A percentile compares a stretch with the other conserved stretches of the same genome.
phyloP scores from a whole-genome alignment of 225 moss, liverwort and hornwort genomes.

The Ulota crispa region DNA sequence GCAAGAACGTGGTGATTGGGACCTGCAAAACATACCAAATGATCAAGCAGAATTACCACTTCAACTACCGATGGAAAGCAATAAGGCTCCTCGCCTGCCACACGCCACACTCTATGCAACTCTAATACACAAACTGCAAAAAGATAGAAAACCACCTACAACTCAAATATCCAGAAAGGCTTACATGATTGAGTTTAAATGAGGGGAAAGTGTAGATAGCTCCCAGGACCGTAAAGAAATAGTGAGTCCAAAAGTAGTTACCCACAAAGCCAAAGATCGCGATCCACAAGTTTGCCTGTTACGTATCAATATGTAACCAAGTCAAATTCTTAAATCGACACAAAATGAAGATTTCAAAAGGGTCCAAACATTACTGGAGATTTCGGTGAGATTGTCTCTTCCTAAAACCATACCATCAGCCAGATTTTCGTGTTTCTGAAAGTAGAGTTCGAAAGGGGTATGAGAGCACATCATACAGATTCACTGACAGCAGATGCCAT shows the following conservation, averaged over 20 bases:
- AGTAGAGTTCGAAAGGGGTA: not conserved
- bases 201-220: slow-evolving; percentile 96
- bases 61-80: not conserved
- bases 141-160: not conserved
- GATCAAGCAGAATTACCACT: not conserved
- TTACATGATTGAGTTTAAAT: slow-evolving; percentile 86
- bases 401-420: not conserved
- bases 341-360: not conserved
- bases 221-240: slow-evolving; percentile 89
- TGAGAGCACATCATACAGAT: not conserved
- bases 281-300: slow-evolving; percentile 91
- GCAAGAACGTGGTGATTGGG: slow-evolving; percentile 72
- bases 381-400: not conserved
- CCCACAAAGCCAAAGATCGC: slow-evolving; percentile 92
- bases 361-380: not conserved
- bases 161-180: slow-evolving; percentile 4
- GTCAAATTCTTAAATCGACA: not conserved
- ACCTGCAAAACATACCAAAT: slow-evolving; percentile 50
- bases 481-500: not conserved
- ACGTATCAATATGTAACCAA: not conserved
- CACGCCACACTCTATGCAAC: not conserved
- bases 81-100: not conserved
- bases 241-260: slow-evolving; percentile 99
- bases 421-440: not conserved
- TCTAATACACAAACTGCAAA: not conserved